These are phyloP conservation scores for Spinacia oleracea DNA, from an alignment of 179 eudicot genomes.

Conservation along the genomic window DNA sequence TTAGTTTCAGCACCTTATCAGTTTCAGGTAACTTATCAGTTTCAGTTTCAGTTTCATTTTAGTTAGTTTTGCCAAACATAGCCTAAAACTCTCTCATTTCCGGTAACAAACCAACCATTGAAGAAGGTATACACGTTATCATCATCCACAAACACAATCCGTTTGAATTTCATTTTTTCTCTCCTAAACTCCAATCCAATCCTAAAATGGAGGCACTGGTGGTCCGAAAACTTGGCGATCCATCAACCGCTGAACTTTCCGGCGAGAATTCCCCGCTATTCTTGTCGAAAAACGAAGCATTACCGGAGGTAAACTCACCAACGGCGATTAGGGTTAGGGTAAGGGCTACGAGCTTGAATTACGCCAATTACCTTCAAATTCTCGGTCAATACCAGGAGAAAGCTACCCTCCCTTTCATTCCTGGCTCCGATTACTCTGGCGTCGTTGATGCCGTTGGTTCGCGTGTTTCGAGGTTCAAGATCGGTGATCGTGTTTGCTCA, in stretches of 20 bases:
- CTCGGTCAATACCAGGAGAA: slow-evolving; percentile 93
- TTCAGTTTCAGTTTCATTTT: too few relatives aligned
- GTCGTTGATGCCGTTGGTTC: slow-evolving; percentile 56
- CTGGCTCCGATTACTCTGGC: slow-evolving; percentile 94
- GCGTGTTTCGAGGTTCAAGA: slow-evolving; percentile 51
- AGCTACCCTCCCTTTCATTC: slow-evolving; percentile 66
- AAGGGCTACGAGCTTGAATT: slow-evolving; percentile 79
- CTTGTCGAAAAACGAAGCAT: slow-evolving; percentile 44
- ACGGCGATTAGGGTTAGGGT: slow-evolving; percentile 60
- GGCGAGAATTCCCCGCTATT: slow-evolving; percentile 43
- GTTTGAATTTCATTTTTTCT: not conserved
- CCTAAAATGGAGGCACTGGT: slow-evolving; percentile 74
- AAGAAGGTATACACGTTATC: not conserved
- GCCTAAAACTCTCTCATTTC: too few relatives aligned
- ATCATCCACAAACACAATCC: not conserved
- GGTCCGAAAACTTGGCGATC: slow-evolving; percentile 74
- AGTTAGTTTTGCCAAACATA: too few relatives aligned
- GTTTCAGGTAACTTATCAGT: too few relatives aligned
- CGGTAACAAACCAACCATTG: too few relatives aligned
- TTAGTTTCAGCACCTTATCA: too few relatives aligned
- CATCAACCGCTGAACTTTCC: slow-evolving; percentile 45
- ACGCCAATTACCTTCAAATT: slow-evolving; percentile 80
- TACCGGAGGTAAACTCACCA: slow-evolving; percentile 59
- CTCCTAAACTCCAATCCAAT: not conserved
- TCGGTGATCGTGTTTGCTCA: slow-evolving; percentile 77